phyloP scores from a whole-genome alignment of 495 filamentous ascomycete genomes.

The Penicillium paxilli region DNA sequence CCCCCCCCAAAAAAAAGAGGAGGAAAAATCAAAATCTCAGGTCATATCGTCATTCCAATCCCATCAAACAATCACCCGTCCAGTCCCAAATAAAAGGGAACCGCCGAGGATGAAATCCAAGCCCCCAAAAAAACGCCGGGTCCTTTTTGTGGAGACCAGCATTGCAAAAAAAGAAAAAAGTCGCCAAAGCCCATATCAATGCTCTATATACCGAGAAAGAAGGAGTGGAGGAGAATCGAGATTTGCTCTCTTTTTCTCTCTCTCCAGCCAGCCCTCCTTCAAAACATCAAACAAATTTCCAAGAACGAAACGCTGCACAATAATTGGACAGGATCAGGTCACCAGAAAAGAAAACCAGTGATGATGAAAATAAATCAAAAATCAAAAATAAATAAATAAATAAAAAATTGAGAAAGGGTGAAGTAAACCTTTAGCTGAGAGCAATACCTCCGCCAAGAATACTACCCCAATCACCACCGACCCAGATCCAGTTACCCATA shows the following conservation, averaged over 20 bases:
- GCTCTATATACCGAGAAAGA: constrained; percentile 18
- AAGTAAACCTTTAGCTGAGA: constrained; percentile 16
- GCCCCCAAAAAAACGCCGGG: constrained; percentile 10
- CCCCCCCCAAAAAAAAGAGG: too few species aligned
- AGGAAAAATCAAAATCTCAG: too few species aligned
- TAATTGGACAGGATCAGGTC: not conserved
- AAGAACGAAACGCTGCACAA: constrained; percentile 22
- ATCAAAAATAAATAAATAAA: too few species aligned
- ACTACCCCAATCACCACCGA: constrained; percentile 45
- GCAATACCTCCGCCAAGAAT: constrained; percentile 42
- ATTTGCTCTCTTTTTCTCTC: too few species aligned
- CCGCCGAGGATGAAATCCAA: not conserved
- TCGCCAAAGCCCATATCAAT: constrained; percentile 9
- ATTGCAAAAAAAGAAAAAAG: not conserved
- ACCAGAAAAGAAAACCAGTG: not conserved
- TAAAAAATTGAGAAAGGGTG: constrained; percentile 3
- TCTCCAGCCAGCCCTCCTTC: too few species aligned
- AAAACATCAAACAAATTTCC: not conserved
- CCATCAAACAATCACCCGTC: not conserved
- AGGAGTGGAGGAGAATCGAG: not conserved
- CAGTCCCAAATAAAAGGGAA: not conserved
- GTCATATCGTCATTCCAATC: constrained; percentile 1
- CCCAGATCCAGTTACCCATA: constrained; percentile 50
- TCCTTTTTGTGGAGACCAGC: not conserved
- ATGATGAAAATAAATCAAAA: too few species aligned